A percentile compares a stretch with the other conserved stretches of the same genome.
Evolutionary conservation across 2,329 filamentous ascomycete species (phyloP).

Genomic region (Aspergillus alliaceus): DNA sequence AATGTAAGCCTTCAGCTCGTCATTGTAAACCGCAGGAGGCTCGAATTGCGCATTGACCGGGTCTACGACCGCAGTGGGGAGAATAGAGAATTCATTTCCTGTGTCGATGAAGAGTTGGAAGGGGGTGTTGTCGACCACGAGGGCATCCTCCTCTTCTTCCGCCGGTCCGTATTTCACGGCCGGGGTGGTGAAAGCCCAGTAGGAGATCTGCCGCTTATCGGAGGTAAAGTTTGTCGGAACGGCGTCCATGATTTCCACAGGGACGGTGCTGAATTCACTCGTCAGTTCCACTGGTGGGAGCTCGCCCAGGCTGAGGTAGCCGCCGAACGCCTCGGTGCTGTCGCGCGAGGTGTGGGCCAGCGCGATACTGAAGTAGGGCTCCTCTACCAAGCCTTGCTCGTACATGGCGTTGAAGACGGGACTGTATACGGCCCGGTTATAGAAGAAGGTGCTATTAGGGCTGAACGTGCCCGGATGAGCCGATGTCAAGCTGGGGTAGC

Average conservation of each 20-base stretch:
- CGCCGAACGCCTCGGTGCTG: conserved; percentile 29
- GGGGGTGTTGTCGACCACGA: conserved; percentile 26
- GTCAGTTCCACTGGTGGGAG: conserved; percentile 46
- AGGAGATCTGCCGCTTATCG: conserved; percentile 27
- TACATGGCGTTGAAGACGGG: conserved; percentile 55
- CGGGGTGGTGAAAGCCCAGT: conserved; percentile 37
- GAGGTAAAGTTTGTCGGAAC: conserved; percentile 25
- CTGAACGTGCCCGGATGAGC: conserved; percentile 27
- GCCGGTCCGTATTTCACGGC: neutral
- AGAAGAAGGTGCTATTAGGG: conserved; percentile 22
- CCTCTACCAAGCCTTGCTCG: conserved; percentile 40
- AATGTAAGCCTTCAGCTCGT: conserved; percentile 31
- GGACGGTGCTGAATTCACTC: conserved; percentile 33
- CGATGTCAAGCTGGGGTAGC: conserved; percentile 51
- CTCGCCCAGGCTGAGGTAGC: conserved; percentile 52
- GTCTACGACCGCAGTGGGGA: conserved; percentile 38
- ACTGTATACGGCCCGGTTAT: conserved; percentile 42
- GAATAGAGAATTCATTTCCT: conserved; percentile 35
- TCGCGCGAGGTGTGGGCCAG: conserved; percentile 37
- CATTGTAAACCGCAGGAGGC: conserved; percentile 41
- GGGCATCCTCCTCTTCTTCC: conserved; percentile 1
- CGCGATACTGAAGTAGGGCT: conserved; percentile 52
- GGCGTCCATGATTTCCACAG: conserved; percentile 34
- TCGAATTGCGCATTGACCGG: conserved; percentile 45
- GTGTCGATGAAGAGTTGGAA: conserved; percentile 46